phyloP scores from a whole-genome alignment of 805 yeast genomes.

The Naumovozyma dairenensis region DNA sequence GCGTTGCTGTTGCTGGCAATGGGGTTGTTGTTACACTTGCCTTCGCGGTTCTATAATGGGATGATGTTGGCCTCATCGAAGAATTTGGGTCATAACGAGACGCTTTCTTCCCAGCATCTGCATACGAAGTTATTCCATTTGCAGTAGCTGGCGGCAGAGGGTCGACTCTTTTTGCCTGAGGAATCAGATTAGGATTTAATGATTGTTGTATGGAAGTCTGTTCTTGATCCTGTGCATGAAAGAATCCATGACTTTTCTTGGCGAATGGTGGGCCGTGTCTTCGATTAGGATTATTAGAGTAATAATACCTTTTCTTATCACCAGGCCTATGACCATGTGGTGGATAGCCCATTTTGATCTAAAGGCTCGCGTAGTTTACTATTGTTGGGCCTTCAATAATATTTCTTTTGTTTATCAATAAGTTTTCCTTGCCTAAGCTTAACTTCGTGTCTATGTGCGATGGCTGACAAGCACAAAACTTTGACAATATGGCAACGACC shows the following conservation, averaged over 20 bases:
- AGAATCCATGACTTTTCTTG: constrained; percentile 7
- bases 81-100: constrained; percentile 25
- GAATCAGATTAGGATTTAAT: constrained; percentile 1
- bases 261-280: constrained; percentile 15
- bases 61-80: constrained; percentile 10
- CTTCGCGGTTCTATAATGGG: neutral
- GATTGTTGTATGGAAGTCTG: neutral
- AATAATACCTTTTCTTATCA: constrained; percentile 27
- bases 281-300: constrained; percentile 18
- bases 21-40: no score
- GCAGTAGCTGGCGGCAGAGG: neutral
- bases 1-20: no score
- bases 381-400: no score
- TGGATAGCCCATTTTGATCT: constrained; percentile 11
- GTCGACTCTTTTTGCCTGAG: neutral
- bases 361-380: neutral
- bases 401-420: no score
- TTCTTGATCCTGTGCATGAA: neutral
- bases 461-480: no score
- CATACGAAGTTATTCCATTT: constrained; percentile 1
- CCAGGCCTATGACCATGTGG: constrained; percentile 8
- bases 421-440: no score
- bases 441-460: no score
- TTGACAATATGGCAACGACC: no score
- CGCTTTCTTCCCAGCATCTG: constrained; percentile 12